Conservation (phyloP, 2,329 filamentous ascomycete genomes). For the Ophiostoma australiae region DNA sequence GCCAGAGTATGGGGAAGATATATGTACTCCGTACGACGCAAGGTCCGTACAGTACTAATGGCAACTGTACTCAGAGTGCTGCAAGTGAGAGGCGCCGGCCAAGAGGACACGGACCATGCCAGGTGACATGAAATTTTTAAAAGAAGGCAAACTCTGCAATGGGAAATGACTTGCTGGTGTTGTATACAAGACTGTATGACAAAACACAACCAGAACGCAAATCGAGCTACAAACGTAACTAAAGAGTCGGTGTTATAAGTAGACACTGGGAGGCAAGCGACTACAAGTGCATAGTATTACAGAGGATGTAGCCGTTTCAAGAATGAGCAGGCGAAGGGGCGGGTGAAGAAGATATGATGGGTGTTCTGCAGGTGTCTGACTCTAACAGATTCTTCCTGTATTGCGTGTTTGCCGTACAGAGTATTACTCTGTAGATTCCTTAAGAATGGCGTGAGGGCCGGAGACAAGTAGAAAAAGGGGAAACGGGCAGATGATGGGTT, state of each 20-base stretch:
- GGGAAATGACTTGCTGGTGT: no score
- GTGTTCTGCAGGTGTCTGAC: no score
- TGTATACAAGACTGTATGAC: no score
- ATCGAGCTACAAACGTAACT: no score
- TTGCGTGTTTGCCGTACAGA: neutral
- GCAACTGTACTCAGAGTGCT: neutral
- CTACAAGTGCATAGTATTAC: neutral
- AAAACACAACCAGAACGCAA: neutral
- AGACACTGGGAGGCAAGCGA: no score
- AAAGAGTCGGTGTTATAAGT: no score
- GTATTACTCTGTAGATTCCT: no score
- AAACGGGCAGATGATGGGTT: neutral
- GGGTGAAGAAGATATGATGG: neutral
- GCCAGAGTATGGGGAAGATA: neutral
- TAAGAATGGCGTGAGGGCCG: neutral
- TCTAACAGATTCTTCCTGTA: no score
- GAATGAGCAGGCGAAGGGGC: neutral
- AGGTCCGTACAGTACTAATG: neutral
- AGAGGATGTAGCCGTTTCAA: neutral
- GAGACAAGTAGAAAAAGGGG: neutral
- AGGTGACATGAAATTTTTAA: neutral
- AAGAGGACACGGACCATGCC: conserved; percentile 10
- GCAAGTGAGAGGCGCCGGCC: neutral
- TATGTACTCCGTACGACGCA: neutral
- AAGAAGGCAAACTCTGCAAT: no score